Conservation (phyloP, 2,329 filamentous ascomycete species). For the Alternaria sp. region DNA sequence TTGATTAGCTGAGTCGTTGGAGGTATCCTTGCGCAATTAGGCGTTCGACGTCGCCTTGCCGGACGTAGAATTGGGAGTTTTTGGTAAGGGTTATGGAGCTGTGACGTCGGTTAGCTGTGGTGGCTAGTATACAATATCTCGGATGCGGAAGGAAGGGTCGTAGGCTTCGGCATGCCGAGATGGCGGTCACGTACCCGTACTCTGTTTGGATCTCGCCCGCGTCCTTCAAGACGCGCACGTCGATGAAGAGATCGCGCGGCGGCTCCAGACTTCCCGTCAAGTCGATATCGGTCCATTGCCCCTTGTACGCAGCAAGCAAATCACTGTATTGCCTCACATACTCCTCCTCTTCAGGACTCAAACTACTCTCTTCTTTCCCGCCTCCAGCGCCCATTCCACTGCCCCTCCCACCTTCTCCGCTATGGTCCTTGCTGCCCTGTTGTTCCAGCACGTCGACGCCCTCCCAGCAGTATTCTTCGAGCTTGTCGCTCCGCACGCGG, state of each 20-base stretch:
- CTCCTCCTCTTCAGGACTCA: constrained; percentile 96
- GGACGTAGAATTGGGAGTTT: constrained; percentile 97
- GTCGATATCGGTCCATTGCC: constrained; percentile 98
- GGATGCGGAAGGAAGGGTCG: not conserved
- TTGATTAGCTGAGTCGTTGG: constrained; percentile 78
- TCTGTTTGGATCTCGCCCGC: constrained; percentile 99
- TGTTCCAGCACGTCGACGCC: constrained; percentile 82
- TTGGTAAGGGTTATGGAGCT: constrained; percentile 96
- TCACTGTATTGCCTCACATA: constrained; percentile 93
- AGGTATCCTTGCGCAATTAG: constrained; percentile 94
- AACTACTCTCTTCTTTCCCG: constrained; percentile 68
- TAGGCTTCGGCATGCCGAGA: not conserved
- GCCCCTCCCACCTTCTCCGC: constrained; percentile 41
- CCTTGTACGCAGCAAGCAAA: constrained; percentile 93
- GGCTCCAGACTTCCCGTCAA: constrained; percentile 92
- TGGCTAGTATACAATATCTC: not conserved
- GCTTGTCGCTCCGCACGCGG: constrained; percentile 83
- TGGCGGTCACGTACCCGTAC: constrained; percentile 75
- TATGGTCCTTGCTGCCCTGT: constrained; percentile 34
- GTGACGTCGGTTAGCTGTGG: constrained; percentile 1
- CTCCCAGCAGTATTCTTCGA: constrained; percentile 93
- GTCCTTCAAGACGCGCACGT: constrained; percentile 94
- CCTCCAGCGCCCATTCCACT: constrained; percentile 53
- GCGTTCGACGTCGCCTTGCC: constrained; percentile 93
- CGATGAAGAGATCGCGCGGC: constrained; percentile 94